Evolutionary conservation across 257 asterid species (phyloP).

Genomic region (Penstemon davidsonii): DNA sequence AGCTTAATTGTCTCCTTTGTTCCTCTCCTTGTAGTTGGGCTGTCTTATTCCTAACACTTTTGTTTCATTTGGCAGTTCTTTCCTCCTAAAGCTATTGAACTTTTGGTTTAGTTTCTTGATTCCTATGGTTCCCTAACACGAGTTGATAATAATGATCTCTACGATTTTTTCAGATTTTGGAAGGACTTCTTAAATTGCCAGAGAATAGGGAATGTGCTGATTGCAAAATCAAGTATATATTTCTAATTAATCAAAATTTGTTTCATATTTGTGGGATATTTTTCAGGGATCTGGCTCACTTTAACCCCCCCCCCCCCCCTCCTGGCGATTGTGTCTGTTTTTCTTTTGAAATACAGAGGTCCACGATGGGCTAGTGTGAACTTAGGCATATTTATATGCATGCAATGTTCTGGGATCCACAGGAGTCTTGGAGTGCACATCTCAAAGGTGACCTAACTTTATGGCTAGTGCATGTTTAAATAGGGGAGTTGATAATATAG

Average conservation of each 20-base stretch:
- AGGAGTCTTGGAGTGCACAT: slow-evolving; percentile 99
- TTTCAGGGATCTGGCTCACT: slow-evolving; percentile 14
- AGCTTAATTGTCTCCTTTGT: neutral
- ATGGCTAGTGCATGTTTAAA: neutral
- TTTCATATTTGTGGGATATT: neutral
- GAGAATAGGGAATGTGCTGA: slow-evolving; percentile 91
- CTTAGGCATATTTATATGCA: slow-evolving; percentile 94
- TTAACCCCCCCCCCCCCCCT: neutral
- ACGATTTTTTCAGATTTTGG: slow-evolving; percentile 64
- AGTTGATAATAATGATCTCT: slow-evolving; percentile 26
- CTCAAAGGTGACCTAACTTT: slow-evolving; percentile 68
- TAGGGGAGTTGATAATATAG: neutral
- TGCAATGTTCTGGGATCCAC: slow-evolving; percentile 99
- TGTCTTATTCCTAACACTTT: neutral
- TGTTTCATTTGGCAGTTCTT: slow-evolving; percentile 3
- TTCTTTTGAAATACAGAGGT: slow-evolving; percentile 61
- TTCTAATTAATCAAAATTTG: neutral
- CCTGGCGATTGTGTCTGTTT: slow-evolving; percentile 5
- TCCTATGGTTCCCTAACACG: slow-evolving; percentile 13
- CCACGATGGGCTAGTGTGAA: slow-evolving; percentile 99
- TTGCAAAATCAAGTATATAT: too few species aligned
- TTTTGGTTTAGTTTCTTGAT: slow-evolving; percentile 15
- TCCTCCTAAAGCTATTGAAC: slow-evolving; percentile 1
- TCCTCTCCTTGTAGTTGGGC: neutral
- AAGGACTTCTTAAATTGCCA: slow-evolving; percentile 96